phyloP scores from a whole-genome alignment of 2,329 filamentous ascomycete genomes.

The Purpureocillium takamizusanense region DNA sequence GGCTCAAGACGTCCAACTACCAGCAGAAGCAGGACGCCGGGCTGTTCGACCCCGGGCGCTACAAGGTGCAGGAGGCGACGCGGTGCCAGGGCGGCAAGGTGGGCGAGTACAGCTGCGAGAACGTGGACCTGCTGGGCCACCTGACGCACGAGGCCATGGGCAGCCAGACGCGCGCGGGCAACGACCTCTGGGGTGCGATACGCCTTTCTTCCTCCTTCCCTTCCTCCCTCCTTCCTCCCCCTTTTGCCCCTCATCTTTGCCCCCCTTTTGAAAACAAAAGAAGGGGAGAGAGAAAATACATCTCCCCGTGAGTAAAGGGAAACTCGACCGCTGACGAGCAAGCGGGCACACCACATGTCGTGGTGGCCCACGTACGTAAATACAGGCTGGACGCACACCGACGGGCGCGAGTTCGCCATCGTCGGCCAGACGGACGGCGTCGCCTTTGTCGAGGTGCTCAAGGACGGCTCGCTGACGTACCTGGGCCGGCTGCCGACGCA shows the following conservation, averaged over 20 bases:
- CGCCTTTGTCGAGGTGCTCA: constrained; percentile 34
- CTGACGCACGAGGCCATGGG: constrained; percentile 25
- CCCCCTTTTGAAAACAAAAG: too few species aligned
- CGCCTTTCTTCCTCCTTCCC: not conserved
- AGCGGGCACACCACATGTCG: too few species aligned
- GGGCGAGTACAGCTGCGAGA: constrained; percentile 22
- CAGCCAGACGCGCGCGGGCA: constrained; percentile 22
- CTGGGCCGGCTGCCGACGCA: constrained; percentile 35
- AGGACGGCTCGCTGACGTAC: constrained; percentile 31
- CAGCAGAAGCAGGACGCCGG: constrained; percentile 1
- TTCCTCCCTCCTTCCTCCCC: not conserved
- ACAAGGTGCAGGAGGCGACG: constrained; percentile 3
- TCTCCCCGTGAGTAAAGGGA: too few species aligned
- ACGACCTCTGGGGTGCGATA: constrained; percentile 21
- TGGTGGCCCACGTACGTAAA: too few species aligned
- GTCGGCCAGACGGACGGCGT: constrained; percentile 37
- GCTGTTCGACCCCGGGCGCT: constrained; percentile 6
- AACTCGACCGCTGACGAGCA: too few species aligned
- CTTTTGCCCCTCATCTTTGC: too few species aligned
- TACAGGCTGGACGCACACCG: constrained; percentile 9
- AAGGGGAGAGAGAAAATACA: too few species aligned
- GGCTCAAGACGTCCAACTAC: not conserved
- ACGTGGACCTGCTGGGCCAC: constrained; percentile 26
- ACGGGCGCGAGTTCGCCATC: constrained; percentile 34
- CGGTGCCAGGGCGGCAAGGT: constrained; percentile 20